These are phyloP conservation scores for Avena eriantha DNA, from an alignment of 176 grass and related monocot species.

Conservation along the genomic window DNA sequence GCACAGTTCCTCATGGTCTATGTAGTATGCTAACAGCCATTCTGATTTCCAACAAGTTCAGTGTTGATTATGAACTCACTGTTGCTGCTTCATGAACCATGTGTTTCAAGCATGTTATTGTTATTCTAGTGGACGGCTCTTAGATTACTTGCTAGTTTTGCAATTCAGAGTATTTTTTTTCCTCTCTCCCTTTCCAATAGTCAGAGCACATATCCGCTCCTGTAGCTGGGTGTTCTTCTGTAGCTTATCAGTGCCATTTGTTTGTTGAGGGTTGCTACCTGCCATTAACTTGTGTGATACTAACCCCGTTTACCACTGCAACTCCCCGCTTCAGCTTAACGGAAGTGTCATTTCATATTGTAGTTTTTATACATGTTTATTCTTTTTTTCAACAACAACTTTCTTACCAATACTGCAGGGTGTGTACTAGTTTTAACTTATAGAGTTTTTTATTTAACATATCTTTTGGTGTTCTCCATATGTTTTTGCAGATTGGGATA, in stretches of 20 bases:
- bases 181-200: neutral
- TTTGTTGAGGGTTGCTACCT: neutral
- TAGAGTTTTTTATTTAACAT: neutral
- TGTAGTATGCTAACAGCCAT: neutral
- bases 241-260: neutral
- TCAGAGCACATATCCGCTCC: neutral
- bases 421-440: neutral
- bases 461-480: neutral
- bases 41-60: neutral
- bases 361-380: neutral
- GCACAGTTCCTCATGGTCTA: neutral
- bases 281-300: neutral
- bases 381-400: neutral
- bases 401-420: neutral
- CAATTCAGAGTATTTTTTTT: neutral
- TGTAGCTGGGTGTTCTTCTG: neutral
- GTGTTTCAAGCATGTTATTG: neutral
- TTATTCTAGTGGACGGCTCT: neutral
- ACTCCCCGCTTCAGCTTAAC: neutral
- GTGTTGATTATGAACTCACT: neutral
- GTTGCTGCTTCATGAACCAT: neutral
- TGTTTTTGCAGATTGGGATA: conserved; percentile 84
- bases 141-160: neutral
- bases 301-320: neutral
- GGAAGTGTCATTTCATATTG: neutral